Base-by-base conservation (phyloP, 2,329 filamentous ascomycete species). In the Karstenula rhodostoma region DNA sequence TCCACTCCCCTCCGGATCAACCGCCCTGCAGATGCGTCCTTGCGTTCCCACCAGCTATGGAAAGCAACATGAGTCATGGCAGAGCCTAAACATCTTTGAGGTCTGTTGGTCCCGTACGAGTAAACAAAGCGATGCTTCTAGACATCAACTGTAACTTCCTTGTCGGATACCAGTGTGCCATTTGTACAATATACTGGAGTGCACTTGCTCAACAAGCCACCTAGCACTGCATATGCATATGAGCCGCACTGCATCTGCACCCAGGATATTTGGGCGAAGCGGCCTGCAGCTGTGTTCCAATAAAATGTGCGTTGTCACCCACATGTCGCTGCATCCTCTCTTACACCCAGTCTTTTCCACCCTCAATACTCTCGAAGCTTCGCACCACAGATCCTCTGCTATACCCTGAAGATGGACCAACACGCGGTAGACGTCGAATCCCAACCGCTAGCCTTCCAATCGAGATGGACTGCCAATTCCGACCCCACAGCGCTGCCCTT, bases 401-500 rank as follows among this genome's bases (percentile, higher is more conserved):
- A 29, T 27, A 1, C 5, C n/a, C 3, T 13, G 46, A 53, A 35
- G 56, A n/a, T 35, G 59, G 44, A 19, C 5, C 15, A 32, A 15
- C 50, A 40, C 15, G 17, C 43, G 23, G 55, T 48, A 23, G 73
- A 75, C 64, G 27, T 58, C 46, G 63, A 67, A 32, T 76, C 73
- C 7, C 69, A 71, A 23, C 74, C 74, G 3, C 59, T 67, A 13
- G 60, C 66, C 42, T 77, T 76, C 62, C 74, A 74, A 58, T 52
- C 64, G 10, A 65, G 58, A 42, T 77, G 73, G 73, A 67, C 62
- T 40, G 44, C 63, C 44, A 73, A 76, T 43, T 69, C 72, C 8
- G 73, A 77, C 59, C 71, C 75, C 3, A 69, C 67, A 8, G 71
- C 73, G 17, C 67, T 77, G 23, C 73, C 74, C n/a, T 77, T 77